These are phyloP conservation scores for Canavalia ensiformis DNA, from an alignment of 306 rosid species.

Conservation along the genomic window DNA sequence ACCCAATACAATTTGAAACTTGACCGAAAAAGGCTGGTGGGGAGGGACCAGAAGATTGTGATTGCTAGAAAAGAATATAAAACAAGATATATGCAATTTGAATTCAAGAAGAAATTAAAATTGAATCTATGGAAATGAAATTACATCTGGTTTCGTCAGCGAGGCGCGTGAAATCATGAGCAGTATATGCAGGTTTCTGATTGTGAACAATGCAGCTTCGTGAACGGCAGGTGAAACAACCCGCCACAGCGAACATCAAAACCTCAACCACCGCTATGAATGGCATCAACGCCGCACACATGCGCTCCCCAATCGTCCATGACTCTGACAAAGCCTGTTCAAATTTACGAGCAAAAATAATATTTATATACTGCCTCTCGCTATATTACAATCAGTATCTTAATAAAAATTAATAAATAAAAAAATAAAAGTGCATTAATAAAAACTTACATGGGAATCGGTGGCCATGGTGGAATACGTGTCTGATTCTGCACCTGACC, in stretches of 20 bases:
- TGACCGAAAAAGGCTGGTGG: no score
- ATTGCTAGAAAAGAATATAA: no score
- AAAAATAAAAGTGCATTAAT: background rate
- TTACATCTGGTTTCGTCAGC: constrained; percentile 76
- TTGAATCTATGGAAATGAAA: background rate
- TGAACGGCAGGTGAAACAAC: constrained; percentile 58
- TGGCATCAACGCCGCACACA: constrained; percentile 66
- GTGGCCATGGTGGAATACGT: no score
- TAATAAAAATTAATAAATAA: no score
- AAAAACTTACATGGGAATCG: no score
- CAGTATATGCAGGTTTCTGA: constrained; percentile 30
- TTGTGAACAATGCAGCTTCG: background rate
- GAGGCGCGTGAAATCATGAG: constrained; percentile 51
- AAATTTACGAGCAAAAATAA: background rate
- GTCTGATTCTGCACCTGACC: no score
- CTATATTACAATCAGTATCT: no score
- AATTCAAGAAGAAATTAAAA: no score
- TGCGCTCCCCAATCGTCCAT: constrained; percentile 54
- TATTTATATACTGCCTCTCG: no score
- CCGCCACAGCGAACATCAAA: constrained; percentile 53
- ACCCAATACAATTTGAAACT: no score
- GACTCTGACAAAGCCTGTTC: constrained; percentile 54
- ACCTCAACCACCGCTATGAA: constrained; percentile 54
- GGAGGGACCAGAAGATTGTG: no score
- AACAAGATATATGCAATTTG: no score